A percentile compares a stretch with the other conserved stretches of the same genome.
phyloP scores from a whole-genome alignment of 2,329 filamentous ascomycete genomes.

The Penicillium aurantiogriseum region DNA sequence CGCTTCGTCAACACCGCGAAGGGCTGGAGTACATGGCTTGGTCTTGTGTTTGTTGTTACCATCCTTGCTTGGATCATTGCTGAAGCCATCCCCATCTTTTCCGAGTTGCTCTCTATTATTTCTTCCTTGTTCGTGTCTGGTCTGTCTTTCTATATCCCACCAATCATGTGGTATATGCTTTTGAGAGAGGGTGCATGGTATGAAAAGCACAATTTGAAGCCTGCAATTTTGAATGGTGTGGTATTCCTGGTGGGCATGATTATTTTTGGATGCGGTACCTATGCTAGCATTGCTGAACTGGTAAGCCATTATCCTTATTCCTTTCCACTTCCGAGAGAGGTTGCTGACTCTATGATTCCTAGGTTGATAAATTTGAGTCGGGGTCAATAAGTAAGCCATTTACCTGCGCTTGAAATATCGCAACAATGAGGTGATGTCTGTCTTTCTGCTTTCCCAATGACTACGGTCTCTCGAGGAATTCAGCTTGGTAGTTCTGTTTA shows the following conservation, averaged over 20 bases:
- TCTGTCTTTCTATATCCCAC: constrained; percentile 8
- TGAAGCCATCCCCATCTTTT: constrained; percentile 19
- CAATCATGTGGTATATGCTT: constrained; percentile 10
- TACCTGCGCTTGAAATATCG: constrained; percentile 1
- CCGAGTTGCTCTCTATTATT: constrained; percentile 13
- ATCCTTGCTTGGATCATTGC: constrained; percentile 18
- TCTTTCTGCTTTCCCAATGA: neutral
- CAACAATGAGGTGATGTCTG: neutral
- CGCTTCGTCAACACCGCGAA: constrained; percentile 17
- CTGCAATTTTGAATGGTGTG: constrained; percentile 9
- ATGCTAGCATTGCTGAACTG: constrained; percentile 16
- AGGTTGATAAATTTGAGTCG: constrained; percentile 2
- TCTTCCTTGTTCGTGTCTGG: constrained; percentile 9
- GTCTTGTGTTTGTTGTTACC: constrained; percentile 10
- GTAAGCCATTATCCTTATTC: neutral
- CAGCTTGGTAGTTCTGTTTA: neutral
- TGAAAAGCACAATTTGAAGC: constrained; percentile 6
- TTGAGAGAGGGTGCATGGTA: constrained; percentile 8
- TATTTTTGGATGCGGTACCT: constrained; percentile 17
- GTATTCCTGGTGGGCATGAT: constrained; percentile 17
- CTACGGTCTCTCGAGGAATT: neutral
- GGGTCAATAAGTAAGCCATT: constrained; percentile 10
- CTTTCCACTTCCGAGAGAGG: neutral
- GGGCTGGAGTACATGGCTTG: constrained; percentile 17
- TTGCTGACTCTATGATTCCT: neutral